A percentile compares a stretch with the other conserved stretches of the same genome.
These are phyloP conservation scores for Cercospora canescens DNA, from an alignment of 2,329 filamentous ascomycete genomes.

Conservation along the genomic window DNA sequence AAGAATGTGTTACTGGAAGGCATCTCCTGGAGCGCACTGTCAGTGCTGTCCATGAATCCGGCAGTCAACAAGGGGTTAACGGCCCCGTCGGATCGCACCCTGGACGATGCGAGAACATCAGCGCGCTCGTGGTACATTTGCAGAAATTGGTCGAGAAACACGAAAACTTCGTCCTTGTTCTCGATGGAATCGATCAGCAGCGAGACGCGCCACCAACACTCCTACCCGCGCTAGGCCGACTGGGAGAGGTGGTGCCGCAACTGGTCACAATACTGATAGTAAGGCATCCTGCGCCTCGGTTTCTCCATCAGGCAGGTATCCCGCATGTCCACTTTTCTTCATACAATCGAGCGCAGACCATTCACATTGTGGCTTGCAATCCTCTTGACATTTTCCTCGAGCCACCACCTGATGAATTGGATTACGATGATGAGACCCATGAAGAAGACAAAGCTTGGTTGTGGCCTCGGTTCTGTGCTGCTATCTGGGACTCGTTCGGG, in stretches of 20 bases:
- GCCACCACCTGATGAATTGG: conserved; percentile 39
- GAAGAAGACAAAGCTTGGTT: conserved; percentile 65
- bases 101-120: conserved; percentile 74
- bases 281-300: conserved; percentile 66
- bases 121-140: conserved; percentile 73
- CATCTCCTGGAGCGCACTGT: conserved; percentile 75
- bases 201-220: conserved; percentile 77
- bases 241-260: conserved; percentile 77
- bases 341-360: conserved; percentile 78
- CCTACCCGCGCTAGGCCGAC: conserved; percentile 74
- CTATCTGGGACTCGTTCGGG: conserved; percentile 83
- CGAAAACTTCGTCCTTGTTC: conserved; percentile 74
- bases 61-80: conserved; percentile 29
- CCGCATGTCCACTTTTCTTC: conserved; percentile 81
- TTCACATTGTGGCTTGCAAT: conserved; percentile 69
- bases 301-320: conserved; percentile 68
- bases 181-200: conserved; percentile 86
- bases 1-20: conserved; percentile 75
- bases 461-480: conserved; percentile 77
- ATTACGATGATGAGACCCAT: conserved; percentile 50
- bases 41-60: conserved; percentile 48
- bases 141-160: conserved; percentile 59
- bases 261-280: conserved; percentile 77
- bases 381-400: conserved; percentile 50
- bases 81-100: conserved; percentile 45